Conservation (phyloP, 2,329 filamentous ascomycete species). For the Ceratocystis cacaofunesta region DNA sequence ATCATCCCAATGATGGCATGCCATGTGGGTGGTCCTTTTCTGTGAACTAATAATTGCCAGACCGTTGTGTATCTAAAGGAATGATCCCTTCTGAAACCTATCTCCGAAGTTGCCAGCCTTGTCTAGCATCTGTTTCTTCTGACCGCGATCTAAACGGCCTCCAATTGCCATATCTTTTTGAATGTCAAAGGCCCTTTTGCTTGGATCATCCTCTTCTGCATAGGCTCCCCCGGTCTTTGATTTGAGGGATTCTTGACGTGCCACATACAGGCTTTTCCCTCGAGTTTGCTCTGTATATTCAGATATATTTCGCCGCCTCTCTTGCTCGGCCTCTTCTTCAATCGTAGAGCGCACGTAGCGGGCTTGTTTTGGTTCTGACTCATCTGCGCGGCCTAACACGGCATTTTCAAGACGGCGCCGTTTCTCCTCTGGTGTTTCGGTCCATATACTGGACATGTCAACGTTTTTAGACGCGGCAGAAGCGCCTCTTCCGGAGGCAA, state of each 20-base stretch:
- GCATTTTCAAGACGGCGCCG: constrained; percentile 65
- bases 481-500: constrained; percentile 47
- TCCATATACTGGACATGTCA: constrained; percentile 60
- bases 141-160: constrained; percentile 53
- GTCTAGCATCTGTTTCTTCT: constrained; percentile 64
- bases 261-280: constrained; percentile 44
- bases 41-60: neutral
- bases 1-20: no score
- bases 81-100: constrained; percentile 64
- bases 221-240: constrained; percentile 13
- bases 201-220: constrained; percentile 77
- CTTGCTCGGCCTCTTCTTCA: constrained; percentile 43
- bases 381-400: constrained; percentile 54
- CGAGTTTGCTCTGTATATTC: constrained; percentile 39
- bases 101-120: constrained; percentile 70
- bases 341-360: constrained; percentile 19
- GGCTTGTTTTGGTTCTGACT: constrained; percentile 23
- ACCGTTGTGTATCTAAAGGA: constrained; percentile 27
- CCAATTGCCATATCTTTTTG: constrained; percentile 86
- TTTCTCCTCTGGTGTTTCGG: constrained; percentile 81
- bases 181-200: constrained; percentile 71
- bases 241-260: constrained; percentile 31
- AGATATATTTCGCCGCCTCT: constrained; percentile 33
- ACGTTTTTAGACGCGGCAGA: constrained; percentile 18
- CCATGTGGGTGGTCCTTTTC: neutral